Percentiles rank a stretch among this genome's conserved stretches.
These are phyloP conservation scores for Botrytis elliptica DNA, from an alignment of 2,329 filamentous ascomycete species.

Conservation along the genomic window DNA sequence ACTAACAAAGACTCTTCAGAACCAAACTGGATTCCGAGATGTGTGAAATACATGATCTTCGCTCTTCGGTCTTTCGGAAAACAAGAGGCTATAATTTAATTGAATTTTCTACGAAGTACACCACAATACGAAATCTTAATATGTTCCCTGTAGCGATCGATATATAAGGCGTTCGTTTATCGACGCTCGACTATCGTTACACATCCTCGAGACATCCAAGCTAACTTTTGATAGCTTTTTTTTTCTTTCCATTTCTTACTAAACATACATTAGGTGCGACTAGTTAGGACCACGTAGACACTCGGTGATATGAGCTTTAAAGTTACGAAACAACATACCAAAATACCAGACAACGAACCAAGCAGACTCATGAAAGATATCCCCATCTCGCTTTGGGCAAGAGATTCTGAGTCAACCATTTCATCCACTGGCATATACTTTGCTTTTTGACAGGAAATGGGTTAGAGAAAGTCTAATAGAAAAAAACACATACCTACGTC, in stretches of 20 bases:
- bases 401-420: neutral
- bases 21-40: neutral
- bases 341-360: neutral
- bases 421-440: neutral
- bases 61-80: neutral
- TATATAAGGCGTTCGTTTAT: constrained; percentile 3
- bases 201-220: neutral
- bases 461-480: neutral
- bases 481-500: neutral
- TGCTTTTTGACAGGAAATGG: neutral
- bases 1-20: neutral
- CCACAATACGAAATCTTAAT: neutral
- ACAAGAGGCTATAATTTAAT: neutral
- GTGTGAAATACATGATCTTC: neutral
- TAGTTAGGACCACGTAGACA: neutral
- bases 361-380: neutral
- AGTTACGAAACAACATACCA: neutral
- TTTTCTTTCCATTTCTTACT: neutral
- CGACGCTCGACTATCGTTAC: neutral
- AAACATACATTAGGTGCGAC: neutral
- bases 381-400: neutral
- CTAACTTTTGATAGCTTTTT: neutral
- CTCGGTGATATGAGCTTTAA: neutral
- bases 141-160: neutral
- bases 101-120: neutral